These are phyloP conservation scores for Trichoderma koningiopsis DNA, from an alignment of 2,329 filamentous ascomycete genomes.

Conservation along the genomic window DNA sequence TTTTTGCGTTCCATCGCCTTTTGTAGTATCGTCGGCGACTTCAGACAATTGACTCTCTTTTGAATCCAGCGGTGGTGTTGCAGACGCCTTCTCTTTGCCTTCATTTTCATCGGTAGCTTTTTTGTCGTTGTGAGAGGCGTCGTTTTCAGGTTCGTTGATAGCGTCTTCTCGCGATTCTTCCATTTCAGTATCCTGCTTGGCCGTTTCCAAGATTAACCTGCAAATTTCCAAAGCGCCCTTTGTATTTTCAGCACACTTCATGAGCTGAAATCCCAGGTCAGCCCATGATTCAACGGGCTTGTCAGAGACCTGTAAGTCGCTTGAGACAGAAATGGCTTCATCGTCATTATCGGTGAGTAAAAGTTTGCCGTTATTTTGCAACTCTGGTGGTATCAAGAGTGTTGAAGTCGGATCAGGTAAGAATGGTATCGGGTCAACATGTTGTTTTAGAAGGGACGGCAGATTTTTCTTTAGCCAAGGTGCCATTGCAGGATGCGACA, in stretches of 20 bases:
- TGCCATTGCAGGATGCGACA: slow-evolving; percentile 62
- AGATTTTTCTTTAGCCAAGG: slow-evolving; percentile 58
- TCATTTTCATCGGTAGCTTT: slow-evolving; percentile 6
- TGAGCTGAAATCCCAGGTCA: slow-evolving; percentile 39
- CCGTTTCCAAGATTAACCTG: slow-evolving; percentile 33
- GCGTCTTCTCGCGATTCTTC: slow-evolving; percentile 28
- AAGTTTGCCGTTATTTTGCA: slow-evolving; percentile 10
- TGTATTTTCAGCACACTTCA: slow-evolving; percentile 38
- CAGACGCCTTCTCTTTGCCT: slow-evolving; percentile 14
- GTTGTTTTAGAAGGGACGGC: slow-evolving; percentile 53
- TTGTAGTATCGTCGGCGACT: slow-evolving; percentile 32
- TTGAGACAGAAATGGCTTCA: neutral
- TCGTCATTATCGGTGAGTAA: neutral
- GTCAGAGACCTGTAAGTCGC: slow-evolving; percentile 3
- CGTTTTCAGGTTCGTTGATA: slow-evolving; percentile 23
- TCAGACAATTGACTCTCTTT: slow-evolving; percentile 34
- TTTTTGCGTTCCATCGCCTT: slow-evolving; percentile 38
- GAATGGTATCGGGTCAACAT: slow-evolving; percentile 64
- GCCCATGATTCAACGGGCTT: slow-evolving; percentile 38
- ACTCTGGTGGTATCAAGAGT: slow-evolving; percentile 39
- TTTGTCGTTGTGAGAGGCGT: slow-evolving; percentile 16
- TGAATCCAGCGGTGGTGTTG: slow-evolving; percentile 18
- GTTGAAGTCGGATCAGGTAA: slow-evolving; percentile 55
- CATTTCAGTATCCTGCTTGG: slow-evolving; percentile 34
- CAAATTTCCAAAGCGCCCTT: slow-evolving; percentile 37